Percentiles rank a stretch among this genome's conserved stretches.
Conservation (phyloP, 768 basidiomycete genomes). For the Boletus patriciae region DNA sequence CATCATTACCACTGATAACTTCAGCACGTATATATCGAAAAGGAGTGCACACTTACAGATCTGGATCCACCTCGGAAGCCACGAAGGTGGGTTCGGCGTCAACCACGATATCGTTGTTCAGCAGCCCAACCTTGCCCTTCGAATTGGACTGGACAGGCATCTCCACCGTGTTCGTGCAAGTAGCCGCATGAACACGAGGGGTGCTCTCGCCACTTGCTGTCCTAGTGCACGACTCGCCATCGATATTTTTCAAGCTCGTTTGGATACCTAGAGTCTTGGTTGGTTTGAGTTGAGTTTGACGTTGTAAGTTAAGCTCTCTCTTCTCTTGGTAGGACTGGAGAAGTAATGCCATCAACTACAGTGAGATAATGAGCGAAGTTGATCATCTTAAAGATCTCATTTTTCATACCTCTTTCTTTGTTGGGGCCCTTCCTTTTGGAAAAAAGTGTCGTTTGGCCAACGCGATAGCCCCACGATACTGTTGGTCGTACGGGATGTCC, state of each 20-base stretch:
- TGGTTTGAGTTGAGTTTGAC: background rate
- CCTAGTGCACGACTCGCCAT: background rate
- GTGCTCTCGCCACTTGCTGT: background rate
- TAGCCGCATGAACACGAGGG: background rate
- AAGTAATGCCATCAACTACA: slow-evolving; percentile 24
- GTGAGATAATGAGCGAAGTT: background rate
- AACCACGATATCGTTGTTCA: background rate
- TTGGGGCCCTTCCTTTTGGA: slow-evolving; percentile 21
- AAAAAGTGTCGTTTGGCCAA: slow-evolving; percentile 31
- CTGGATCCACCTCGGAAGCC: background rate
- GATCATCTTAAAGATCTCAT: background rate
- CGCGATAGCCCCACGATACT: slow-evolving; percentile 31
- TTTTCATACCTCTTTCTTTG: slow-evolving; percentile 28
- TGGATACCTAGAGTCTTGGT: slow-evolving; percentile 23
- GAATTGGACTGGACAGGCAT: background rate
- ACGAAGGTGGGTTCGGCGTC: background rate
- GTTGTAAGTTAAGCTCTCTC: slow-evolving; percentile 7
- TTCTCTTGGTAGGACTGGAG: slow-evolving; percentile 28
- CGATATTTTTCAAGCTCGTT: slow-evolving; percentile 14
- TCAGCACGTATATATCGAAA: background rate
- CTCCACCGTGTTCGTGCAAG: background rate
- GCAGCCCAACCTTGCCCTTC: background rate
- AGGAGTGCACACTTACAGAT: slow-evolving; percentile 10
- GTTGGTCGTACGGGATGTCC: slow-evolving; percentile 25
- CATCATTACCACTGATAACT: background rate